Conservation (phyloP, 805 yeast genomes). For the Metschnikowia amazonensis region DNA sequence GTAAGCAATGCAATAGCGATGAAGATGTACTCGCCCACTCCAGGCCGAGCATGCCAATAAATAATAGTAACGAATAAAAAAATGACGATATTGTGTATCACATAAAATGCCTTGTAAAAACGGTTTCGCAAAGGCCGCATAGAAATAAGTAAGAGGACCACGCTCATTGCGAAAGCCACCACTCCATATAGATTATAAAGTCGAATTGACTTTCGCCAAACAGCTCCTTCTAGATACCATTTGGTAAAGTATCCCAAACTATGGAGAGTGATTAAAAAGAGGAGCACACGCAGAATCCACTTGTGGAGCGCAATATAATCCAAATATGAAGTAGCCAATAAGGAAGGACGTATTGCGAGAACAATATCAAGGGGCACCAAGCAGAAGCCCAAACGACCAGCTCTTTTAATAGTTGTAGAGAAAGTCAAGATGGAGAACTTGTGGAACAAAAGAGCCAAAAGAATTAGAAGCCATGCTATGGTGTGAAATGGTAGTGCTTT, state of each 20-base stretch:
- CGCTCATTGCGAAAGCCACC: constrained; percentile 32
- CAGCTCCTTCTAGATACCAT: constrained; percentile 43
- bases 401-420: constrained; percentile 44
- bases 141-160: constrained; percentile 43
- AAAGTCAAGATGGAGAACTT: constrained; percentile 31
- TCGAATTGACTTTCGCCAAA: constrained; percentile 30
- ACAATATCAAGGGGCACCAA: constrained; percentile 56
- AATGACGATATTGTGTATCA: constrained; percentile 53
- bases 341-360: constrained; percentile 55
- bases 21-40: constrained; percentile 37
- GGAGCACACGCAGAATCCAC: constrained; percentile 63
- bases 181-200: constrained; percentile 51
- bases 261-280: constrained; percentile 46
- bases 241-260: constrained; percentile 47
- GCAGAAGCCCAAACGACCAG: constrained; percentile 59
- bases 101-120: constrained; percentile 51
- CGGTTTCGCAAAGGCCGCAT: constrained; percentile 46
- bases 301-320: constrained; percentile 58
- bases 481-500: constrained; percentile 35
- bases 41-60: constrained; percentile 66
- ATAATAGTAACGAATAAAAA: constrained; percentile 42
- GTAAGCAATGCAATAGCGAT: constrained; percentile 20
- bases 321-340: constrained; percentile 46
- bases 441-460: constrained; percentile 29
- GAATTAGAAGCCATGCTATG: constrained; percentile 29